These are phyloP conservation scores for Lachancea kluyveri DNA, from an alignment of 805 yeast genomes.

Conservation along the genomic window DNA sequence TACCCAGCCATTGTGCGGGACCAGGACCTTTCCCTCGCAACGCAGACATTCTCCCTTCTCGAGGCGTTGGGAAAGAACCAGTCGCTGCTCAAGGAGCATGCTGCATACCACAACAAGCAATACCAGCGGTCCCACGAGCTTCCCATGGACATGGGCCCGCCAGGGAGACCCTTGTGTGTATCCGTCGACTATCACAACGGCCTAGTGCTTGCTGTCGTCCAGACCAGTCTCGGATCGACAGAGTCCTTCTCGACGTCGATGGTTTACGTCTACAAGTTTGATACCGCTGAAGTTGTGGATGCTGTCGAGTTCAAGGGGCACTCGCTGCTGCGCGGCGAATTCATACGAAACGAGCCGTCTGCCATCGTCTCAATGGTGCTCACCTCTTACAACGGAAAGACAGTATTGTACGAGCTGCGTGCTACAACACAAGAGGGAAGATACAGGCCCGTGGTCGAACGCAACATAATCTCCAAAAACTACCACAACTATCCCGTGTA, in stretches of 20 bases:
- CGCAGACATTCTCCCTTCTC: constrained; percentile 11
- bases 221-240: constrained; percentile 5
- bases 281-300: constrained; percentile 16
- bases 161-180: constrained; percentile 7
- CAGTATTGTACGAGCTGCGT: constrained; percentile 20
- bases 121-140: constrained; percentile 1
- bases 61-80: constrained; percentile 9
- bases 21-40: constrained; percentile 9
- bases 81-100: constrained; percentile 2
- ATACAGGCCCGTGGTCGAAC: constrained; percentile 8
- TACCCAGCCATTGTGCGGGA: constrained; percentile 9
- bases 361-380: constrained; percentile 15
- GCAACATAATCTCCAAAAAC: constrained; percentile 20
- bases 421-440: constrained; percentile 1
- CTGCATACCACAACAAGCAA: constrained; percentile 1
- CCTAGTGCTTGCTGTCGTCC: constrained; percentile 9
- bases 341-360: constrained; percentile 13
- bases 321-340: constrained; percentile 10
- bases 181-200: constrained; percentile 10
- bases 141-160: constrained; percentile 1
- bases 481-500: constrained; percentile 15
- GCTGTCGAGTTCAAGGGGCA: constrained; percentile 20
- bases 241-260: constrained; percentile 8
- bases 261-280: constrained; percentile 12
- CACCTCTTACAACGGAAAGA: constrained; percentile 20